These are phyloP conservation scores for Rhizopogon sp. DNA, from an alignment of 768 basidiomycete genomes.

Conservation along the genomic window DNA sequence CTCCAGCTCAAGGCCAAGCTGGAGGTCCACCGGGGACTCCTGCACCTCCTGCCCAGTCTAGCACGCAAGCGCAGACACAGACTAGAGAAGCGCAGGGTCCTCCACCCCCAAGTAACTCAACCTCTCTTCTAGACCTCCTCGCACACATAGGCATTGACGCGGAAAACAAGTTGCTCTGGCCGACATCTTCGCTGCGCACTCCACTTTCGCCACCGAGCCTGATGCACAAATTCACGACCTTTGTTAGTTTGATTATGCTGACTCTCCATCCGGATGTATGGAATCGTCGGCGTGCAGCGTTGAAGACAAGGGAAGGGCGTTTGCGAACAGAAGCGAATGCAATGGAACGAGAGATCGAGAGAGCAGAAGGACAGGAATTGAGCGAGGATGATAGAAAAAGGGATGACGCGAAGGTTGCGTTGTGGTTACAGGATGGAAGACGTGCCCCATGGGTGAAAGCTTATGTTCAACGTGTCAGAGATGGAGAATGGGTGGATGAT, in stretches of 20 bases:
- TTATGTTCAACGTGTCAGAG: constrained; percentile 61
- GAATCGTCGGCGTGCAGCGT: constrained; percentile 56
- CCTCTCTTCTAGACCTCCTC: constrained; percentile 42
- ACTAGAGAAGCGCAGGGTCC: constrained; percentile 22
- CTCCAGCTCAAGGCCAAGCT: constrained; percentile 14
- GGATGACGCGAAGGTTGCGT: constrained; percentile 31
- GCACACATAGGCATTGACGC: constrained; percentile 52
- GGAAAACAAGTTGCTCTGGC: constrained; percentile 51
- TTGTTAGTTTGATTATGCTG: constrained; percentile 49
- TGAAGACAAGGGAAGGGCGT: constrained; percentile 60
- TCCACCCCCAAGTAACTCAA: constrained; percentile 23
- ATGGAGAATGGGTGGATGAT: constrained; percentile 68
- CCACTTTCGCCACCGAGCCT: constrained; percentile 38
- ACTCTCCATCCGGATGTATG: constrained; percentile 74
- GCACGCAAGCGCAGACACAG: constrained; percentile 9
- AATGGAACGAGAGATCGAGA: constrained; percentile 21
- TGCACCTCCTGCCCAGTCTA: constrained; percentile 10
- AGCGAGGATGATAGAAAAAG: constrained; percentile 27
- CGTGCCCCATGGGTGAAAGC: constrained; percentile 58
- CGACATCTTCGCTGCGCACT: constrained; percentile 13
- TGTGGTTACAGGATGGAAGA: constrained; percentile 44
- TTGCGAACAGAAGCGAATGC: constrained; percentile 60
- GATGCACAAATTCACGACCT: constrained; percentile 45
- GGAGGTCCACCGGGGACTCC: constrained; percentile 21
- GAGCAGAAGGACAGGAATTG: constrained; percentile 26